Evolutionary conservation across 2,329 filamentous ascomycete species (phyloP), one percentile per base, ranked within the genome.

Genomic region (Colletotrichum cordylinicola): DNA sequence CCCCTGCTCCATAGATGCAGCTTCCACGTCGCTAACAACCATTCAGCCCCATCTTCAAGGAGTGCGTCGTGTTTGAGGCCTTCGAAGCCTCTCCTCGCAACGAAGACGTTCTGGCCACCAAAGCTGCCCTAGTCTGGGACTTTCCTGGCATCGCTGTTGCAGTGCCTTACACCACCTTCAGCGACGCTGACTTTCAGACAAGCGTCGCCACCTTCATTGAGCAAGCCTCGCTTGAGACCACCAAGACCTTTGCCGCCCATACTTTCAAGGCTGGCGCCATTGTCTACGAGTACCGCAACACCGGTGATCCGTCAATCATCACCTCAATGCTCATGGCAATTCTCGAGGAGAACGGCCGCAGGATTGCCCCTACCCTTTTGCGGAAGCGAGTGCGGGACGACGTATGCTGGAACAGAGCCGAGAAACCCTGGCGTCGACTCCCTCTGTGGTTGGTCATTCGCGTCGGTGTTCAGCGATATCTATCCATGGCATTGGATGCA

Each of bases 381-480:
- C 84, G 84, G 0, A 95, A 95, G 79, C 85, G 89, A 3, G 87
- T 94, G 0, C 87, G 91, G 0, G 93, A 94, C 66, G 92, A 93
- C n/a, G 88, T 93, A 0, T 87, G 86, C 15, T 88, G 90, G 80
- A 80, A 83, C 1, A 80, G 87, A 1, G 84, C 87, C 0, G 81
- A 86, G 1, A 80, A 85, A 1, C 92, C 92, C 0, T 95, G 93
- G 93, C 86, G 93, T 21, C 85, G 93, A 48, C 88, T 88, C 2
- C 88, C 93, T 0, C 87, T 90, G 67, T 95, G 92, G 89, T 87
- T 95, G 0, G 83, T 92, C 0, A 81, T 94, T 6, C 89, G 92
- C 0, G 91, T 94, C 2, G 85, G 87, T 0, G 78, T 91, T 2
- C 88, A 92, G 65, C 87, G 92, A 1, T 85, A 88, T 9, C 84